phyloP scores from a whole-genome alignment of 768 basidiomycete genomes.

The Pisolithus tinctorius region DNA sequence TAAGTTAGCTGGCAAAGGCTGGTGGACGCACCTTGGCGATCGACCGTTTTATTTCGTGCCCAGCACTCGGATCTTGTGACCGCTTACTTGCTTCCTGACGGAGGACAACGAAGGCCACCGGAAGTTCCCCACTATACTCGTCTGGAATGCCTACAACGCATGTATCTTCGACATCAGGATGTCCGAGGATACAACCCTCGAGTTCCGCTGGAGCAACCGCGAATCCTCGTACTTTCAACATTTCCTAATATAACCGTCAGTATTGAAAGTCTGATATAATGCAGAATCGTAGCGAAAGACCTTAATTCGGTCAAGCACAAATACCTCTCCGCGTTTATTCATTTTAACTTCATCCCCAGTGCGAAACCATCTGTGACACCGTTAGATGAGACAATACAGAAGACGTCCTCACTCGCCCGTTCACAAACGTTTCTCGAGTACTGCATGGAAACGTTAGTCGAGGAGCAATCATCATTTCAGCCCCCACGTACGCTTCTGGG shows the following conservation, averaged over 20 bases:
- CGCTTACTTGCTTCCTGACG: conserved; percentile 32
- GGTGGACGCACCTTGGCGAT: conserved; percentile 46
- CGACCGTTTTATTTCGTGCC: conserved; percentile 28
- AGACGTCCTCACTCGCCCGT: conserved; percentile 27
- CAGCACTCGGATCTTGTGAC: conserved; percentile 26
- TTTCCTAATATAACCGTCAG: conserved; percentile 39
- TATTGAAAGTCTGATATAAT: background rate
- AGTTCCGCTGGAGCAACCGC: conserved; percentile 59
- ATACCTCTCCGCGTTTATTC: conserved; percentile 55
- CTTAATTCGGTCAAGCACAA: conserved; percentile 70
- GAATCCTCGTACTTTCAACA: conserved; percentile 57
- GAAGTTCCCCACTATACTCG: conserved; percentile 71
- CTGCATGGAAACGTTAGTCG: conserved; percentile 27
- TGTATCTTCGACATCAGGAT: conserved; percentile 53
- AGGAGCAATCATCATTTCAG: background rate
- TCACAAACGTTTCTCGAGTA: conserved; percentile 55
- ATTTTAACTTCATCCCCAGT: conserved; percentile 69
- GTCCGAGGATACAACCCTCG: conserved; percentile 56
- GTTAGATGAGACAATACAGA: background rate
- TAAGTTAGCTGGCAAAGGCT: background rate
- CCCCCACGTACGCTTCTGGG: conserved; percentile 45
- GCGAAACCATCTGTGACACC: conserved; percentile 45
- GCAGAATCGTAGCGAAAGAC: conserved; percentile 22
- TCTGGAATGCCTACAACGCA: conserved; percentile 65
- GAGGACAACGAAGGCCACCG: conserved; percentile 63